These are phyloP conservation scores for Eucalyptus marginata DNA, from an alignment of 345 rosid species.

Conservation along the genomic window DNA sequence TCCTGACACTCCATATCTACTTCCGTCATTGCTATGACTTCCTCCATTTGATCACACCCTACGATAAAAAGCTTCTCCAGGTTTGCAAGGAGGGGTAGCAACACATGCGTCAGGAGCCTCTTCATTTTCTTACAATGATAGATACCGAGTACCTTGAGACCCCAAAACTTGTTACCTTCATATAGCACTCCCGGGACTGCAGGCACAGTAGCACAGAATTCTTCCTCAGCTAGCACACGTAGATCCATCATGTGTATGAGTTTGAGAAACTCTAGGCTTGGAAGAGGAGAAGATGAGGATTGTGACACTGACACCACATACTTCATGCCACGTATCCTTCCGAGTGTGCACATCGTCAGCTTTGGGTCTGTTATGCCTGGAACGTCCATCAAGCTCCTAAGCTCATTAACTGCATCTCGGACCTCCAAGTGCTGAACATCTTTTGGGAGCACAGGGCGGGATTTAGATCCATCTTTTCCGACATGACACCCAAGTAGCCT, in stretches of 20 bases:
- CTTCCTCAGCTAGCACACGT: not conserved
- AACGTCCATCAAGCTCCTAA: not conserved
- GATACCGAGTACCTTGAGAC: rapidly evolving
- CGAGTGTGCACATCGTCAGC: not conserved
- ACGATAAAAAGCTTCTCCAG: rapidly evolving
- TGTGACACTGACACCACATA: not conserved
- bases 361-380: not conserved
- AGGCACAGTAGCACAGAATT: not conserved
- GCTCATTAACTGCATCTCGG: not conserved
- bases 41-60: rapidly evolving
- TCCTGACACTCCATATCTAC: not conserved
- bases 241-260: not conserved
- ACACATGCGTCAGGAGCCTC: not conserved
- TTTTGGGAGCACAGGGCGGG: not conserved
- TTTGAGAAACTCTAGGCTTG: not conserved
- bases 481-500: not conserved
- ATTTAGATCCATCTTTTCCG: not conserved
- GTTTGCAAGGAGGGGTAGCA: not conserved
- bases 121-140: rapidly evolving
- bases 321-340: not conserved
- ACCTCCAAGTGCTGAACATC: not conserved
- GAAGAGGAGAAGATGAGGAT: not conserved
- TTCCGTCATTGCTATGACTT: not conserved
- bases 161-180: not conserved
- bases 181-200: not conserved